Base-by-base conservation (phyloP, 148 eudicot species). In the Camellia sinensis region DNA sequence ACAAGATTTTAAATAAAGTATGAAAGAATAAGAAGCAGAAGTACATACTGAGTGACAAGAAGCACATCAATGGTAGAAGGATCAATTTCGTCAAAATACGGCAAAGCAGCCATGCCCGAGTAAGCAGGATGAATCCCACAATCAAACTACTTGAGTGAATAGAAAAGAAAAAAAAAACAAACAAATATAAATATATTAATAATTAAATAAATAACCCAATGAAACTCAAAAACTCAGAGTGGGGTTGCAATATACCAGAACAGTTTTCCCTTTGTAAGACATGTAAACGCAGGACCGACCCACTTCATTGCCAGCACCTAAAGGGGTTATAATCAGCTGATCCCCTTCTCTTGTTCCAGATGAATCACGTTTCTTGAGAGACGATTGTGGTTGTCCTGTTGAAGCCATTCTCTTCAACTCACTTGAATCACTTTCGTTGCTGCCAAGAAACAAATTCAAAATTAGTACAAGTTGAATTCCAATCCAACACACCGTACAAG, bases 71-170 rank as follows among this genome's bases (percentile, higher is more conserved):
- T 89, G 14, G 87, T 81, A 3, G 93, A 92, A 83, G 98, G 97
- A 84, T 95, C 98, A 78, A 95, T 93, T 78, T 95, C 98, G 78
- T 95, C 98, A 61, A 95, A 95, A 85, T 95, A 95, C 0, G 98
- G 98, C 88, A 95, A 84, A 53, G 97, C 97, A 71, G 98, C 90
- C 94, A 95, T 93, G 37, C 98, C 98, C 52, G 98, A 91, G 84
- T 83, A 95, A 19, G 87, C 98, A 18, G 97, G 98, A 82, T 95
- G 97, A 87, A 95, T 95, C 46, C 98, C 98, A 83, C 98, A 95
- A 71, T 93, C 98, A 85, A 95, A 95, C 98, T 93, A 87, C 56
- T 65, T 66, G 10, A 17, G 29, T 3, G 43, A 7, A 29, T 29
- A 29, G 37, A 29, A 29, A 29, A 29, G 1, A 29, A 29, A 29